Conservation (phyloP, 2,329 filamentous ascomycete species). For the Microcyclosporella mali region DNA sequence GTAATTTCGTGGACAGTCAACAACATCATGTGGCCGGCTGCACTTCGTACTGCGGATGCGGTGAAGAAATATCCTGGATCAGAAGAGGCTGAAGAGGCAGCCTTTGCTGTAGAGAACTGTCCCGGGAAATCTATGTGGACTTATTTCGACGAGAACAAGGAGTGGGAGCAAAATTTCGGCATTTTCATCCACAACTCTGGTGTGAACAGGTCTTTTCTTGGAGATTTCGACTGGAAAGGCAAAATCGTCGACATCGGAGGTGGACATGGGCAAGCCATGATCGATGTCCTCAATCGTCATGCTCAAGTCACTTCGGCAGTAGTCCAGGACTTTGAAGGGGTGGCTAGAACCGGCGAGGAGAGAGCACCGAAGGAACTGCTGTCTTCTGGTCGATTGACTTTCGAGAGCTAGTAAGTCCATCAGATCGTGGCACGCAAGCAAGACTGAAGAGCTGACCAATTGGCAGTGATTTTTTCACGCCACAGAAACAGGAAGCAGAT, state of each 20-base stretch:
- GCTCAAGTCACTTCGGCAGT: conserved; percentile 1
- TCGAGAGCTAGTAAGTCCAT: conserved; percentile 1
- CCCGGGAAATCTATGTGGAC: conserved; percentile 1
- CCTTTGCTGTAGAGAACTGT: neutral
- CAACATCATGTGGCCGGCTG: neutral
- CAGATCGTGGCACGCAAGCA: neutral
- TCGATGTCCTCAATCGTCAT: conserved; percentile 2
- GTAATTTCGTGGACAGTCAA: conserved; percentile 1
- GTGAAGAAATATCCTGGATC: conserved; percentile 2
- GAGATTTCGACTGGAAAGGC: conserved; percentile 1
- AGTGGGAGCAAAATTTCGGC: conserved; percentile 1
- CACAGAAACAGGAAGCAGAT: conserved; percentile 25
- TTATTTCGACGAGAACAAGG: neutral
- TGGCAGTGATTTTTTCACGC: conserved; percentile 24
- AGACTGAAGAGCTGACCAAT: neutral
- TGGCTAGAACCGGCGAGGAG: neutral
- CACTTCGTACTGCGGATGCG: neutral
- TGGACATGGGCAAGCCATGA: conserved; percentile 1
- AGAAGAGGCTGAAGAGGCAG: conserved; percentile 3
- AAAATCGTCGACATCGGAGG: conserved; percentile 5
- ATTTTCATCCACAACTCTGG: neutral
- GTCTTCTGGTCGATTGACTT: neutral
- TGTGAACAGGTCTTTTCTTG: conserved; percentile 1
- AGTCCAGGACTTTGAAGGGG: conserved; percentile 1
- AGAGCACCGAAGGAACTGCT: neutral